Percentiles rank a stretch among this genome's conserved stretches.
Evolutionary conservation across 441 rosid species (phyloP).

Genomic region (Rhodomyrtus psidioides): DNA sequence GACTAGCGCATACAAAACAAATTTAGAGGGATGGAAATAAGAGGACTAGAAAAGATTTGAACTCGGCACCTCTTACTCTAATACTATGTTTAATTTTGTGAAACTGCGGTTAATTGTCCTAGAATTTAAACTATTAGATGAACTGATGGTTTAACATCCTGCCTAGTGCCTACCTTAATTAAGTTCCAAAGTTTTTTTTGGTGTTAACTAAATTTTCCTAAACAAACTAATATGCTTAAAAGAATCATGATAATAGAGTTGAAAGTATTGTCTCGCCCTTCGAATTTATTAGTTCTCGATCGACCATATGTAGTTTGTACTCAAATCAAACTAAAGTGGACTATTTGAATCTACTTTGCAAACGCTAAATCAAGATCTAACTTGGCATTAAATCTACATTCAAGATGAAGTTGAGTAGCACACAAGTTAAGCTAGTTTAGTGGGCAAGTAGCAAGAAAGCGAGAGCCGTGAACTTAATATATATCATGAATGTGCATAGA

Average conservation of each 20-base stretch:
- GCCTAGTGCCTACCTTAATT: no score
- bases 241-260: background rate
- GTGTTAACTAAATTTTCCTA: background rate
- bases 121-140: background rate
- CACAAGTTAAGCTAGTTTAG: background rate
- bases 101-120: background rate
- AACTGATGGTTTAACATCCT: background rate
- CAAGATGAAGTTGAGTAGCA: background rate
- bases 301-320: background rate
- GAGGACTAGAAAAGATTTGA: background rate
- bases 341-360: background rate
- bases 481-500: background rate
- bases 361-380: background rate
- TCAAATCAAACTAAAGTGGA: background rate
- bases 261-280: background rate
- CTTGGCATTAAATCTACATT: background rate
- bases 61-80: background rate
- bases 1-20: no score
- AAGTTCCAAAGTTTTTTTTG: background rate
- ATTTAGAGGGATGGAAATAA: background rate
- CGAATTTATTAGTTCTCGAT: background rate
- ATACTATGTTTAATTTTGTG: background rate
- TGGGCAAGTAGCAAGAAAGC: background rate
- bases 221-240: background rate
- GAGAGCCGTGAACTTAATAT: background rate